Evolutionary conservation across 331 rosid species (phyloP), one percentile per base, ranked within the genome.

Genomic region (Stylosanthes scabra): DNA sequence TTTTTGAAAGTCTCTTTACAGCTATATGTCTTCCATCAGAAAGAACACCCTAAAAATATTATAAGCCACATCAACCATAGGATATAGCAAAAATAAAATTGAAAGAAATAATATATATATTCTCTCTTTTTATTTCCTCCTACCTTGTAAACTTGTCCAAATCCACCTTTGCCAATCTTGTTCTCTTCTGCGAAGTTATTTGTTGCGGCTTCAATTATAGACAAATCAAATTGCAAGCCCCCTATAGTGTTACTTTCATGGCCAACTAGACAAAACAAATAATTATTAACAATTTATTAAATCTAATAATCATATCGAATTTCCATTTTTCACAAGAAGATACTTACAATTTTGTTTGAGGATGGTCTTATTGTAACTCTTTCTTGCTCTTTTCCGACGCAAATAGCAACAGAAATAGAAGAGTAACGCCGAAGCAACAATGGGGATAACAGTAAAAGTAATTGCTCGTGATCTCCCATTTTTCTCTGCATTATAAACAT

Each of bases 121-220:
- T 47, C 14, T n/a, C 54, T 12, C 9, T 9, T 9, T 46, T 9
- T 11, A 2, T n/a, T 29, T 49, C 49, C 12, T 28, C 86, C 0
- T 6, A 67, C 5, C 90, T 86, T 50, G 75, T 47, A 47, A 47
- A 47, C 54, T 47, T 47, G 84, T 71, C 88, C 87, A 2, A 47
- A 47, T 47, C 54, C 86, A 3, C 88, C 89, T 74, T 62, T 62
- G 0, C 92, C 89, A 11, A 83, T 63, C 55, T 25, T 77, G 59
- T 86, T 80, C 2, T 78, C 51, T 0, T 8, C 25, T 1, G 84
- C 82, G 28, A 88, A 88, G 14, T 71, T 65, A 34, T 75, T 78
- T 4, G 88, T 86, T 40, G 93, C 84, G 3, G 71, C 75, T 52
- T 76, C 59, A 47, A 83, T 57, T 56, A 31, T 67, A 11, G 27